A percentile compares a stretch with the other conserved stretches of the same genome.
Conservation (phyloP, 257 asterid species). For the Przewalskia tangutica region DNA sequence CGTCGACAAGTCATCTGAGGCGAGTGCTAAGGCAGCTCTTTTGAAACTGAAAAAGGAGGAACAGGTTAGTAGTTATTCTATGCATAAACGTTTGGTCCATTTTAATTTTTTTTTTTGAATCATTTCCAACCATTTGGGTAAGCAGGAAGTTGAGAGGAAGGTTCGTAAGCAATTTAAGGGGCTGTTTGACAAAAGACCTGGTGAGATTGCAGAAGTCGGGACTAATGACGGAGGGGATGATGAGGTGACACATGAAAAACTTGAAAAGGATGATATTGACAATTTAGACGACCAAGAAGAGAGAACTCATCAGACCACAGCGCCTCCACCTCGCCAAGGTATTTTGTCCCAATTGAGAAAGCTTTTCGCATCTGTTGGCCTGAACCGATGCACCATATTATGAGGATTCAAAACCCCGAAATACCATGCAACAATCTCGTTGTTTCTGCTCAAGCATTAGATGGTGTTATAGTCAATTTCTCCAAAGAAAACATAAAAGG, state of each 20-base stretch:
- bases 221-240: constrained; percentile 25
- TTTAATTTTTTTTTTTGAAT: not conserved
- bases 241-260: constrained; percentile 22
- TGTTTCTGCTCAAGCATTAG: not conserved
- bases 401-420: constrained; percentile 16
- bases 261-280: constrained; percentile 23
- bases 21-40: constrained; percentile 80
- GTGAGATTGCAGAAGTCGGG: constrained; percentile 69
- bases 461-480: not conserved
- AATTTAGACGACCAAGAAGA: constrained; percentile 29
- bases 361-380: constrained; percentile 45
- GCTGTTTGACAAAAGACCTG: constrained; percentile 92
- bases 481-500: not conserved
- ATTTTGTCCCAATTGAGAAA: constrained; percentile 49
- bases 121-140: not conserved
- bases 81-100: not conserved
- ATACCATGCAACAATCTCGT: not conserved
- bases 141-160: constrained; percentile 59
- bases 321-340: constrained; percentile 25
- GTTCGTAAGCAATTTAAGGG: constrained; percentile 85
- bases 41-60: constrained; percentile 78
- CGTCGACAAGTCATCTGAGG: constrained; percentile 68
- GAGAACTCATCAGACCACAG: constrained; percentile 44
- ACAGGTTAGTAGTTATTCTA: constrained; percentile 50
- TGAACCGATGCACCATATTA: constrained; percentile 70